Conservation (phyloP, 176 grass and related monocot genomes). For the Secale cereale region DNA sequence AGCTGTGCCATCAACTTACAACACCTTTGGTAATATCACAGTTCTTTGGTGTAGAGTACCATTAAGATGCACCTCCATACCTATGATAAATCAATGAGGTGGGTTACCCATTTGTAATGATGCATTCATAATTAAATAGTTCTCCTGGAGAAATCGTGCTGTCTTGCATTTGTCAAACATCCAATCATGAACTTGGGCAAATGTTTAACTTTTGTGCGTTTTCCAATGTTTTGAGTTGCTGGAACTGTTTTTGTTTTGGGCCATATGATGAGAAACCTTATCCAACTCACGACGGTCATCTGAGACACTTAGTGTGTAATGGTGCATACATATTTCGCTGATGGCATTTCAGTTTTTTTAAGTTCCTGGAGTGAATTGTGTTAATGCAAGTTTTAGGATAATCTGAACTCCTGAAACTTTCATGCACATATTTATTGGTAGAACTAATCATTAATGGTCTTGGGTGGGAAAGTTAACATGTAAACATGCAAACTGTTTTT, state of each 20-base stretch:
- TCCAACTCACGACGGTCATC: slow-evolving; percentile 63
- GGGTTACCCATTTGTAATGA: neutral
- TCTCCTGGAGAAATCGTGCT: neutral
- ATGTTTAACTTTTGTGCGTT: neutral
- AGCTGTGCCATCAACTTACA: neutral
- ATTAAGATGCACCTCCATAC: neutral
- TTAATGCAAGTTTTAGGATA: neutral
- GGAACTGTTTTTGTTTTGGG: slow-evolving; percentile 14
- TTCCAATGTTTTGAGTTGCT: neutral
- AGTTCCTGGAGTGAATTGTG: neutral
- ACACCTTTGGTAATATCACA: neutral
- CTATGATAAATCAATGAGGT: neutral
- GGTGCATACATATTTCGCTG: slow-evolving; percentile 60
- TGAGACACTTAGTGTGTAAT: slow-evolving; percentile 68
- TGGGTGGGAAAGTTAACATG: neutral
- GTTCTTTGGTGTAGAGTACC: neutral
- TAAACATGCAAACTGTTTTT: neutral
- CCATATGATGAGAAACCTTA: slow-evolving; percentile 59
- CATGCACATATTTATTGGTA: neutral
- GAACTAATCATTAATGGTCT: neutral
- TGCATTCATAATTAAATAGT: neutral
- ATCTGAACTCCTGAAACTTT: neutral
- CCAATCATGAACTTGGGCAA: neutral
- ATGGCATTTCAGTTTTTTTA: slow-evolving; percentile 23
- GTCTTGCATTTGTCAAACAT: neutral